Percentiles rank a stretch among this genome's conserved stretches.
phyloP scores from a whole-genome alignment of 306 rosid species.

The Carpinus viminea region DNA sequence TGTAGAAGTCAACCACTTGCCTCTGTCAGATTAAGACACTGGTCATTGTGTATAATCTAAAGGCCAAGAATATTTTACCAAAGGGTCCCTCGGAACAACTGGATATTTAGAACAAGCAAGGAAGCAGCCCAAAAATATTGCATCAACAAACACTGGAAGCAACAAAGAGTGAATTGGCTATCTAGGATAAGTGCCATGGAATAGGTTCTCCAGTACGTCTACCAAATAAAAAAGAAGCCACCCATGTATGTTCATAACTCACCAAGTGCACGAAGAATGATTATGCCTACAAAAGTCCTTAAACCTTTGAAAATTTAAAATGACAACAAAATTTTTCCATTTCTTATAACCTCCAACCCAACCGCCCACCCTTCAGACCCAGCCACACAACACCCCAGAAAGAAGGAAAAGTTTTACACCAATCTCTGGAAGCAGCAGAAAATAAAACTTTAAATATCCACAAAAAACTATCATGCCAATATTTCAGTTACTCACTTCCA shows the following conservation, averaged over 20 bases:
- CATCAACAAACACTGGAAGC: neutral
- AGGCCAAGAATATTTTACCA: neutral
- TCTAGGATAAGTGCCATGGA: neutral
- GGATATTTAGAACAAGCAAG: neutral
- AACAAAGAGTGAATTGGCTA: neutral
- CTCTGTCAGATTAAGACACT: conserved; percentile 52
- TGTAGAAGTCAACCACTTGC: conserved; percentile 94
- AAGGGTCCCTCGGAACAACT: neutral
- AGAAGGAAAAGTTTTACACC: neutral
- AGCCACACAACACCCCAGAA: neutral
- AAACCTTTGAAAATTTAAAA: neutral
- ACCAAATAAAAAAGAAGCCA: neutral
- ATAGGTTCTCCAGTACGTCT: neutral
- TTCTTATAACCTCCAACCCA: neutral
- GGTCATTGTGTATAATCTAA: neutral
- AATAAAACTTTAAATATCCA: conserved; percentile 9
- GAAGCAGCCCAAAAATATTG: neutral
- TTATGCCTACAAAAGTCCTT: neutral
- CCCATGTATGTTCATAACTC: neutral
- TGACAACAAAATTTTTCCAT: neutral
- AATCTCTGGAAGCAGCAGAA: neutral
- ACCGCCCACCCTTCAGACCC: neutral
- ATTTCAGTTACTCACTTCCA: conserved; percentile 61
- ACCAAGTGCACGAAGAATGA: neutral
- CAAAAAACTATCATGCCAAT: neutral